Percentiles rank a stretch among this genome's conserved stretches.
phyloP scores from a whole-genome alignment of 139 green algal genomes.

The Zygnema cylindricum region DNA sequence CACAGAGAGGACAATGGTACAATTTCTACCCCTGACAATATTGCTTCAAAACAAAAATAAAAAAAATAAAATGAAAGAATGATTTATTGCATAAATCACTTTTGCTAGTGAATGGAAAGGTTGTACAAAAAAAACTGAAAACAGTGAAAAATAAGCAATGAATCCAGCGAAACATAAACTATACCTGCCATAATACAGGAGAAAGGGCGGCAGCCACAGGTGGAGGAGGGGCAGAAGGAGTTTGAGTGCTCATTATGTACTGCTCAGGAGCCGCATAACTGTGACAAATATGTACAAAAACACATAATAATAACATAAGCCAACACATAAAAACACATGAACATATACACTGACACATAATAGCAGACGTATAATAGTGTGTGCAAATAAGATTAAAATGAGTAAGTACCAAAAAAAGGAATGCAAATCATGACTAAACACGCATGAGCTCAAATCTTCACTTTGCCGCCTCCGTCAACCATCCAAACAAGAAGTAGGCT shows the following conservation, averaged over 20 bases:
- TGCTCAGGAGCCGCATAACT: conserved; percentile 66
- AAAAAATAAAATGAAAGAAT: not conserved
- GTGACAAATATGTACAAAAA: too few relatives aligned
- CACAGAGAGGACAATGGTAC: too few relatives aligned
- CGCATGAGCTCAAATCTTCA: too few relatives aligned
- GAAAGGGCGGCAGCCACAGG: conserved; percentile 66
- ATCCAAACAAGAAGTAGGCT: too few relatives aligned
- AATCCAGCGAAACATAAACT: not conserved
- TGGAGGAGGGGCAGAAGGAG: conserved; percentile 60
- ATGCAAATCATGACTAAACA: too few relatives aligned
- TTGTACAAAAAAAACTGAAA: not conserved
- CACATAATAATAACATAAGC: too few relatives aligned
- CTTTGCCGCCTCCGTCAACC: too few relatives aligned
- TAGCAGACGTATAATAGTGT: not conserved
- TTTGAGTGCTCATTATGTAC: conserved; percentile 73
- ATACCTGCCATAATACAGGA: conserved; percentile 69
- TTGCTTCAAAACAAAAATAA: too few relatives aligned
- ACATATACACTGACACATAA: not conserved
- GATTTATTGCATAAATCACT: not conserved
- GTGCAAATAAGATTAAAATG: conserved; percentile 6
- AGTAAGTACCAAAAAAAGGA: too few relatives aligned
- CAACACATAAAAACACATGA: not conserved
- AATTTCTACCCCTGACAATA: too few relatives aligned
- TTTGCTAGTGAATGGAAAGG: not conserved
- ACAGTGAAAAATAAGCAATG: too few relatives aligned